Conservation (phyloP, 371 early-diverging fungal genomes). For the Blakeslea trispora region DNA sequence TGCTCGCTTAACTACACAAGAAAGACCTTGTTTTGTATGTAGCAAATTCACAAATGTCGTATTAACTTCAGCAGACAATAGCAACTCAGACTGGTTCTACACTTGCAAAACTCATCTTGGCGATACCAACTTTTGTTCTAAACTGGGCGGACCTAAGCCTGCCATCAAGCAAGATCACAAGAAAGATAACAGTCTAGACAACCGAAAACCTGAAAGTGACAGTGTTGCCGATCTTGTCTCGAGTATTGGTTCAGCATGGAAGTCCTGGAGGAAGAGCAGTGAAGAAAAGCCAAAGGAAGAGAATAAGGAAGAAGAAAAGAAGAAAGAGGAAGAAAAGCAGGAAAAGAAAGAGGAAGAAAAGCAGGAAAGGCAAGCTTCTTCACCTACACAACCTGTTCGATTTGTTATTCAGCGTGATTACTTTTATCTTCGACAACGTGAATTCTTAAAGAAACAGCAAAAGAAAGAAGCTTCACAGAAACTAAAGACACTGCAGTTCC, state of each 20-base stretch:
- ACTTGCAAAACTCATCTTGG: slow-evolving; percentile 48
- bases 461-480: slow-evolving; percentile 51
- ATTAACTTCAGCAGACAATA: slow-evolving; percentile 53
- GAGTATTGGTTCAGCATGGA: slow-evolving; percentile 48
- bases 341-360: slow-evolving; percentile 11
- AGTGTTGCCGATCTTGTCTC: slow-evolving; percentile 45
- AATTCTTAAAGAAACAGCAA: slow-evolving; percentile 41
- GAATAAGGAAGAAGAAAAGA: slow-evolving; percentile 9
- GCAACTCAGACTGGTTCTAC: slow-evolving; percentile 62
- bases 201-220: slow-evolving; percentile 40
- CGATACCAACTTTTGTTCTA: slow-evolving; percentile 48
- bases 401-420: slow-evolving; percentile 60
- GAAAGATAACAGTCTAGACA: slow-evolving; percentile 13
- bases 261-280: slow-evolving; percentile 33
- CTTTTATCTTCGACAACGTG: slow-evolving; percentile 57
- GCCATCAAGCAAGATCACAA: slow-evolving; percentile 11
- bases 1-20: slow-evolving; percentile 51
- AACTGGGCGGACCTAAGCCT: slow-evolving; percentile 26
- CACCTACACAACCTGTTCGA: slow-evolving; percentile 26
- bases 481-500: slow-evolving; percentile 48
- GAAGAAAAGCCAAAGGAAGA: slow-evolving; percentile 12
- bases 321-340: slow-evolving; percentile 11
- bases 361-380: background rate
- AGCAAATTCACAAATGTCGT: slow-evolving; percentile 59
- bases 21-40: slow-evolving; percentile 63